Percentiles rank a stretch among this genome's conserved stretches.
These are phyloP conservation scores for Coemansia sp. DNA, from an alignment of 192 early-diverging fungal species.

Conservation along the genomic window DNA sequence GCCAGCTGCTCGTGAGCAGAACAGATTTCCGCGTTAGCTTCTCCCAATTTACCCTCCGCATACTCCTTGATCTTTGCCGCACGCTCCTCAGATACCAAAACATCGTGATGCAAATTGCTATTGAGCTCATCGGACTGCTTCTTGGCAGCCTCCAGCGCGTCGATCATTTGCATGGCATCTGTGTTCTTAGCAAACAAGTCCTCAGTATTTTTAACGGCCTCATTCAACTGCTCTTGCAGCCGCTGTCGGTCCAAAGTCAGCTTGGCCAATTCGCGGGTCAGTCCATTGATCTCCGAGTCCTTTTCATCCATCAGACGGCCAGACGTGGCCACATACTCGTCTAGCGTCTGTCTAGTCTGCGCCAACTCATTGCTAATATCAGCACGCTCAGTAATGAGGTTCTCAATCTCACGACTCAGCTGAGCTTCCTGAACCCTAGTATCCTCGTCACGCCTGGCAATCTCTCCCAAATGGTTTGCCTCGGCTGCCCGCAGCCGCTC, in stretches of 20 bases:
- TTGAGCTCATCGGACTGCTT: slow-evolving; percentile 27
- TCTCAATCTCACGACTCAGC: slow-evolving; percentile 42
- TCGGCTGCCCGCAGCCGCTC: slow-evolving; percentile 29
- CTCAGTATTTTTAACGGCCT: slow-evolving; percentile 18
- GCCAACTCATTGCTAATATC: slow-evolving; percentile 25
- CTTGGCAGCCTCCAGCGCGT: slow-evolving; percentile 23
- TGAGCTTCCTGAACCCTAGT: slow-evolving; percentile 24
- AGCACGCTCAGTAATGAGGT: slow-evolving; percentile 27
- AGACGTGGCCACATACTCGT: slow-evolving; percentile 38
- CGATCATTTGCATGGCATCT: slow-evolving; percentile 23
- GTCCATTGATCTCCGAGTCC: slow-evolving; percentile 27
- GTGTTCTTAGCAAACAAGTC: slow-evolving; percentile 24
- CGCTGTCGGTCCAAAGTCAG: slow-evolving; percentile 39
- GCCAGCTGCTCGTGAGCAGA: slow-evolving; percentile 26
- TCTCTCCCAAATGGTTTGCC: slow-evolving; percentile 25
- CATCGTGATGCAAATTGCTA: slow-evolving; percentile 29
- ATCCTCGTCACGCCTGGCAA: slow-evolving; percentile 39
- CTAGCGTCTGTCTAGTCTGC: slow-evolving; percentile 27
- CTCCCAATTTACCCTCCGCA: slow-evolving; percentile 30
- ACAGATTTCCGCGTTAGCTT: slow-evolving; percentile 36
- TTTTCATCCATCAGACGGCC: slow-evolving; percentile 35
- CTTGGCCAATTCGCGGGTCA: slow-evolving; percentile 38
- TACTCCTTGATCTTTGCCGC: slow-evolving; percentile 35
- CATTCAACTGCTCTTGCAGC: slow-evolving; percentile 32
- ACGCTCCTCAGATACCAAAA: slow-evolving; percentile 44